A percentile compares a stretch with the other conserved stretches of the same genome.
These are phyloP conservation scores for Neocallimastix lanati DNA, from an alignment of 192 early-diverging fungal species.

Conservation along the genomic window DNA sequence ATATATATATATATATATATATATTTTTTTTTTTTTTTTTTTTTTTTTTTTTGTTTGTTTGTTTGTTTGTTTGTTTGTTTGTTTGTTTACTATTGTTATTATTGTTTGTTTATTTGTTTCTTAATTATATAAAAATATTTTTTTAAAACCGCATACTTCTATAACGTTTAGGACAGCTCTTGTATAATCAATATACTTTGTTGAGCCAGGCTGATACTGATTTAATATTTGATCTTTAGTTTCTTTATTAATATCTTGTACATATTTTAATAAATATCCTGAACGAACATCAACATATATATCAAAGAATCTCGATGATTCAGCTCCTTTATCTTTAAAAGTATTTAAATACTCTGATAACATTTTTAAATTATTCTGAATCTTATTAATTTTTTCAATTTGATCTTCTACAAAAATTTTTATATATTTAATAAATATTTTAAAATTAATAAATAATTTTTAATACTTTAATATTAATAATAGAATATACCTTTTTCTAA, in stretches of 20 bases:
- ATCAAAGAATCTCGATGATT: conserved; percentile 14
- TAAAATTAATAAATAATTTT: no score
- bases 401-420: background rate
- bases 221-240: conserved; percentile 15
- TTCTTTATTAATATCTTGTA: conserved; percentile 28
- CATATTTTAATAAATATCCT: conserved; percentile 33
- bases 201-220: conserved; percentile 35
- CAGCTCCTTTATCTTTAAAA: background rate
- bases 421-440: no score
- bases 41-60: no score
- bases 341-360: background rate
- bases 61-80: no score
- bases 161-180: conserved; percentile 35
- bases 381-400: background rate
- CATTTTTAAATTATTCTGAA: background rate
- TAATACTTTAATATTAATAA: no score
- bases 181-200: conserved; percentile 38
- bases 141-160: no score
- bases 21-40: no score
- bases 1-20: no score
- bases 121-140: no score
- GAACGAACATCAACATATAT: conserved; percentile 53
- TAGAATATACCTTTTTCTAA: background rate
- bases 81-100: no score
- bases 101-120: no score